phyloP scores from a whole-genome alignment of 1,139 yeast genomes.

The Debaryomycetaceae sp. region DNA sequence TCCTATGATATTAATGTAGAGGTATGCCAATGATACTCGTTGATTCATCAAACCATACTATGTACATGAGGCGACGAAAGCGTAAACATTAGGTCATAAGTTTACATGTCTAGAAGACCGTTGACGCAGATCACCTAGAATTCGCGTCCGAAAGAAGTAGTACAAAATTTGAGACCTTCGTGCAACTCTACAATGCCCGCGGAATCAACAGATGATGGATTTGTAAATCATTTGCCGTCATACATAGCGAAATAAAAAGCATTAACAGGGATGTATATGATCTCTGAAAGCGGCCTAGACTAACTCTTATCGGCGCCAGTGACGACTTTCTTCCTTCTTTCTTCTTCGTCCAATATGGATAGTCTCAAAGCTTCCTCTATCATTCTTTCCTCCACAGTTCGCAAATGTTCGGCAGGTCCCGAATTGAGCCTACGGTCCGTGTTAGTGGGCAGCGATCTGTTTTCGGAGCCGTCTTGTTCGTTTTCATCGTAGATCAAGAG shows the following conservation, averaged over 20 bases:
- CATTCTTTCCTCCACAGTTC: slow-evolving; percentile 68
- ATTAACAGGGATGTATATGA: neutral
- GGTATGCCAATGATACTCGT: no score
- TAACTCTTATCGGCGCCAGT: slow-evolving; percentile 6
- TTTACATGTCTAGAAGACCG: no score
- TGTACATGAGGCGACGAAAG: neutral
- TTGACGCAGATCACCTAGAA: no score
- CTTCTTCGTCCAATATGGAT: slow-evolving; percentile 67
- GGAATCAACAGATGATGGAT: no score
- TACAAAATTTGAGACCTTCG: no score
- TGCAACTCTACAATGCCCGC: no score
- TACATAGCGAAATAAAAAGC: no score
- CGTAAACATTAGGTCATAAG: neutral
- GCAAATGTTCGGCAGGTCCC: slow-evolving; percentile 10
- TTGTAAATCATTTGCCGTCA: no score
- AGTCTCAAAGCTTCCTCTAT: slow-evolving; percentile 78
- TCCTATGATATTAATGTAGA: no score
- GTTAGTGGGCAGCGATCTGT: slow-evolving; percentile 6
- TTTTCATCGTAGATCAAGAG: slow-evolving; percentile 40
- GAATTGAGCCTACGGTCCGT: slow-evolving; percentile 7
- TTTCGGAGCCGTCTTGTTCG: slow-evolving; percentile 15
- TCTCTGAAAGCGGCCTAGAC: neutral
- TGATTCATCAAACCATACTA: no score
- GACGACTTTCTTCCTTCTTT: slow-evolving; percentile 34
- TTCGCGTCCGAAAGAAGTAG: no score